phyloP scores from a whole-genome alignment of 352 stramenopile species.

The Globisporangium perplexum region DNA sequence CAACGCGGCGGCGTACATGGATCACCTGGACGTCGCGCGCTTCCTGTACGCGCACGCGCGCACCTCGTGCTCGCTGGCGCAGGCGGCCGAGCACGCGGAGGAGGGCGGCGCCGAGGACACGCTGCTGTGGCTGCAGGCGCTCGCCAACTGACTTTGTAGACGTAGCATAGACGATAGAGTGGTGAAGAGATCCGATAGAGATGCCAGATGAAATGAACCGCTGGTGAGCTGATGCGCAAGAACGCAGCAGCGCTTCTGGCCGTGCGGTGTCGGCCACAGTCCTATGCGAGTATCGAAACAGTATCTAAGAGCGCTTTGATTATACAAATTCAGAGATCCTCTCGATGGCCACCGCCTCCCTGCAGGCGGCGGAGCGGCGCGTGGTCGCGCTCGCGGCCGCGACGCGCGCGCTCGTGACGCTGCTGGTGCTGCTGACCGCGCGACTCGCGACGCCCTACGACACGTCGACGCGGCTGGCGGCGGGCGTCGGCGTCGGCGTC shows the following conservation, averaged over 20 bases:
- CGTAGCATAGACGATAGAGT: conserved; percentile 21
- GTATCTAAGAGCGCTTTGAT: too few species aligned
- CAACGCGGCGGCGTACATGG: conserved; percentile 68
- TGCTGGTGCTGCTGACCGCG: conserved; percentile 38
- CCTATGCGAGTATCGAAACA: too few species aligned
- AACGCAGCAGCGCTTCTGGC: too few species aligned
- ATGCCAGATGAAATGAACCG: not conserved
- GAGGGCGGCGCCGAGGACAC: conserved; percentile 61
- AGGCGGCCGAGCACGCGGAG: conserved; percentile 55
- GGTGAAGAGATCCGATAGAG: not conserved
- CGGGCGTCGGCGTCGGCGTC: conserved; percentile 7
- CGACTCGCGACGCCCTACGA: conserved; percentile 59
- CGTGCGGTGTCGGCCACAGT: too few species aligned
- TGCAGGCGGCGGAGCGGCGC: conserved; percentile 11
- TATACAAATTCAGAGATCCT: too few species aligned
- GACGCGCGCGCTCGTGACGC: conserved; percentile 39
- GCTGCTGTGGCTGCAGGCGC: conserved; percentile 45
- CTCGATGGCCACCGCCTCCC: too few species aligned
- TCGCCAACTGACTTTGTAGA: conserved; percentile 3
- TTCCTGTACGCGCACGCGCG: conserved; percentile 42
- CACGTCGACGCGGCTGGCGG: conserved; percentile 43
- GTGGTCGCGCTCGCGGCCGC: conserved; percentile 44
- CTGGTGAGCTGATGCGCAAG: too few species aligned
- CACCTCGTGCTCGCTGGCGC: conserved; percentile 38
- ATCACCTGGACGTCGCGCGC: conserved; percentile 51